Base-by-base conservation (phyloP, 1,284 basidiomycete species). In the Flammula alnicola region DNA sequence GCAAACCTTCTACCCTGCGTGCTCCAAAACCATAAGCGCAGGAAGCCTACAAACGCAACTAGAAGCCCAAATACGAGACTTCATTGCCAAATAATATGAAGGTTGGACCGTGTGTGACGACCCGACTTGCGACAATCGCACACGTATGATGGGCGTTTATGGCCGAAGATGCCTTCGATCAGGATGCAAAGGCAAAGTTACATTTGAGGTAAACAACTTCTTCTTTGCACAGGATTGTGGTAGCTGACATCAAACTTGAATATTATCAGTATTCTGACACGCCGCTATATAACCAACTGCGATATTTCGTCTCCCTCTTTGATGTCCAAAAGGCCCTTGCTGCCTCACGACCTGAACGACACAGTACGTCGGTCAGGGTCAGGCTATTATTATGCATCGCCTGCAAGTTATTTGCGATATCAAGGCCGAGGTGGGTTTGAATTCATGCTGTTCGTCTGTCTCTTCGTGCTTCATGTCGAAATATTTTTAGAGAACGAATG, bases 121-220 rank as follows among this genome's bases (percentile, higher is more conserved):
- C 56, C 76, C 83, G 23, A 88, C 86, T 2, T 99, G 97, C 65
- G 82, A 83, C 7, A 80, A 86, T 48, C 79, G 87, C 16, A 95
- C 95, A n/a, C 79, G 95, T 19, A 88, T 86, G 78, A 94, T 97
- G 86, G 79, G 91, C 33, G 93, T 98, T 0, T 97, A 95, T 67
- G 93, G 93, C 6, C 80, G 84, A 36, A 76, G 86, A 41, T 98
- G 95, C 65, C 68, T 95, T 52, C 78, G 78, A 37, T 70, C 70
- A 8, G 81, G 73, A 14, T 97, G 95, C 68, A 75, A 65, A 47
- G 91, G 91, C 0, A 75, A 66, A 4, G 86, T 92, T 39, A 62
- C 77, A 11, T 86, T 91, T 54, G 92, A 95, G 80, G 91, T 92
- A 60, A 40, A 81, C 72, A 25, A 3, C n/a, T 32, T 17, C 42